phyloP scores from a whole-genome alignment of 129 eudicot genomes.

The Saposhnikovia divaricata region DNA sequence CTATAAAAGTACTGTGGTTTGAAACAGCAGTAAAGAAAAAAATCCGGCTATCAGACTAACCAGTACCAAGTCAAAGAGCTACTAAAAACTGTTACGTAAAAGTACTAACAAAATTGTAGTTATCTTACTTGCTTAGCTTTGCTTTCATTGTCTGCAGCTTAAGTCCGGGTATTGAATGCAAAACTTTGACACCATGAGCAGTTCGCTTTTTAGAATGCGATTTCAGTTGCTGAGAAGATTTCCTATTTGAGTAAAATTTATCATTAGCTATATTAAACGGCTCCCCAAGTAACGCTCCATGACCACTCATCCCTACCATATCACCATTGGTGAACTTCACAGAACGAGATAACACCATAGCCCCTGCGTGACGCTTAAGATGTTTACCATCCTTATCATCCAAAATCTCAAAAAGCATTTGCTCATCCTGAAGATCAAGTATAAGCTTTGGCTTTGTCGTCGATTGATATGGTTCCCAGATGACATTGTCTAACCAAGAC shows the following conservation, averaged over 20 bases:
- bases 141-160: slow-evolving; percentile 91
- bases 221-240: slow-evolving; percentile 81
- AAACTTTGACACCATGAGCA: slow-evolving; percentile 75
- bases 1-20: neutral
- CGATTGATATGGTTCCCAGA: slow-evolving; percentile 70
- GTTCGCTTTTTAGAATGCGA: slow-evolving; percentile 83
- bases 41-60: neutral
- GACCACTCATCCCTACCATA: slow-evolving; percentile 48
- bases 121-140: slow-evolving; percentile 87
- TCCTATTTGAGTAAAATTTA: slow-evolving; percentile 78
- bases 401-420: slow-evolving; percentile 89
- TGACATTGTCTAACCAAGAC: slow-evolving; percentile 77
- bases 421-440: slow-evolving; percentile 87
- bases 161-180: slow-evolving; percentile 86
- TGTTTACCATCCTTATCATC: slow-evolving; percentile 52
- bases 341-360: slow-evolving; percentile 66
- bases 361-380: slow-evolving; percentile 87
- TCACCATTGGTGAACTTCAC: slow-evolving; percentile 41
- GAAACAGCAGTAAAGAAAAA: neutral
- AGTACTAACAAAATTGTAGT: slow-evolving; percentile 6
- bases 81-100: neutral
- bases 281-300: slow-evolving; percentile 46
- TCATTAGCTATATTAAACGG: slow-evolving; percentile 82
- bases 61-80: slow-evolving; percentile 3
- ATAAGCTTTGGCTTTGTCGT: slow-evolving; percentile 60